Evolutionary conservation across 192 early-diverging fungal genomes (phyloP), one percentile per base, ranked within the genome.

Genomic region (Gamsiella multidivaricata): DNA sequence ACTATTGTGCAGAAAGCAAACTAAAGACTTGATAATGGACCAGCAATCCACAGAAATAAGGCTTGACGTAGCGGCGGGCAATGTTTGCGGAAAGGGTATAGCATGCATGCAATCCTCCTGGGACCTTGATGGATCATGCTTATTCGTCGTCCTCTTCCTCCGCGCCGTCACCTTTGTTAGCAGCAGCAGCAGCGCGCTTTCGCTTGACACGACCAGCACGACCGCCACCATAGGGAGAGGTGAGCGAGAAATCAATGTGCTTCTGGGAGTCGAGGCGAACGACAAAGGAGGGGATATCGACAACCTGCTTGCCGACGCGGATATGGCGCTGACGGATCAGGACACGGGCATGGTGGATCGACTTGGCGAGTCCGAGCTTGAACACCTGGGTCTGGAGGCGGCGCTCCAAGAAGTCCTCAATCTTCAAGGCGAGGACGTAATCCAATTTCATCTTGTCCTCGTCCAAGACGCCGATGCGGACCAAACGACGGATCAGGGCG

Each of bases 321-420:
- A 98, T 98, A 89, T 98, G 96, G 70, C 96, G 91, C 88, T 98
- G 96, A 59, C 93, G 91, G 84, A 98, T 96, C 81, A 97, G 86
- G 65, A 98, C 95, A 89, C 96, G 94, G 50, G 96, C 96, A 83
- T 98, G 96, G 88, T 98, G 96, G 78, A 97, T 94, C 29, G 94
- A 96, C 90, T 95, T 96, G 85, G 96, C 96, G 52, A 98, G 86
- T 68, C 95, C 95, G 64, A 92, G 84, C 90, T 97, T 95, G 91
- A 96, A 97, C 70, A 98, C 96, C 89, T 98, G 96, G 78, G 96
- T 98, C 87, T 98, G 96, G 71, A 98, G 91, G 70, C 96, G 82
- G 62, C 96, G 90, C 88, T 98, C 97, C 89, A 98, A 86, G 86
- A 98, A 98, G 83, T 98, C 95, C 85, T 97, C 96, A 75, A 97